These are phyloP conservation scores for Aphanocladium album DNA, from an alignment of 2,329 filamentous ascomycete genomes.

Conservation along the genomic window DNA sequence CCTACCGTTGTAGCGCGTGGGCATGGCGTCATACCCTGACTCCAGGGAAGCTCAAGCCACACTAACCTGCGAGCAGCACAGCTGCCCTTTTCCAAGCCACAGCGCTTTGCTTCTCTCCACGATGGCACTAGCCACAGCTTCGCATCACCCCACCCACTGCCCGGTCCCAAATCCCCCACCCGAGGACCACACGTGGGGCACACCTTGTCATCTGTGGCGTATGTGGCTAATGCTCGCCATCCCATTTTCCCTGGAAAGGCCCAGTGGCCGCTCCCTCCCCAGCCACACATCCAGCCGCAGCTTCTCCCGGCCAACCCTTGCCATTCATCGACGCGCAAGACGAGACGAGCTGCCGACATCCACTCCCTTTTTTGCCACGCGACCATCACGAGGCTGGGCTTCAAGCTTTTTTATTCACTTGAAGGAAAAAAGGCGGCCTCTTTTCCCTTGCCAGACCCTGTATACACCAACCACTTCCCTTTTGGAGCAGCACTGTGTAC, in stretches of 20 bases:
- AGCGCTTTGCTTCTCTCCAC: background rate
- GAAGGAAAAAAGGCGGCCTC: background rate
- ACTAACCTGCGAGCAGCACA: background rate
- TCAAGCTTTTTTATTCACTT: background rate
- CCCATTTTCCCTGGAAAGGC: background rate
- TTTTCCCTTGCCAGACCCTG: background rate
- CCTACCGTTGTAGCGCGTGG: background rate
- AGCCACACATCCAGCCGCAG: background rate
- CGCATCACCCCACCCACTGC: background rate
- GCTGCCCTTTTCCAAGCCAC: background rate
- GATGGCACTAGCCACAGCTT: background rate
- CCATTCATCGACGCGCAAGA: background rate
- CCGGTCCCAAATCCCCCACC: background rate
- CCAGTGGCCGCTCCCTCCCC: background rate
- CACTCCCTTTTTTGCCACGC: background rate
- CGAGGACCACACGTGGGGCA: background rate
- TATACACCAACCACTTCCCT: background rate
- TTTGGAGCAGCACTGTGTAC: conserved; percentile 3
- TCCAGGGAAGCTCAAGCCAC: background rate
- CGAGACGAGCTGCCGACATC: background rate
- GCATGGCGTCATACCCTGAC: background rate
- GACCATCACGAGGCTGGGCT: conserved; percentile 2
- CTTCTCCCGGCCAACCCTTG: background rate
- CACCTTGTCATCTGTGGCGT: background rate
- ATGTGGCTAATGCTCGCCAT: background rate